Percentiles rank a stretch among this genome's conserved stretches.
phyloP scores from a whole-genome alignment of 2,329 filamentous ascomycete species.

The Diplodia sapinea region DNA sequence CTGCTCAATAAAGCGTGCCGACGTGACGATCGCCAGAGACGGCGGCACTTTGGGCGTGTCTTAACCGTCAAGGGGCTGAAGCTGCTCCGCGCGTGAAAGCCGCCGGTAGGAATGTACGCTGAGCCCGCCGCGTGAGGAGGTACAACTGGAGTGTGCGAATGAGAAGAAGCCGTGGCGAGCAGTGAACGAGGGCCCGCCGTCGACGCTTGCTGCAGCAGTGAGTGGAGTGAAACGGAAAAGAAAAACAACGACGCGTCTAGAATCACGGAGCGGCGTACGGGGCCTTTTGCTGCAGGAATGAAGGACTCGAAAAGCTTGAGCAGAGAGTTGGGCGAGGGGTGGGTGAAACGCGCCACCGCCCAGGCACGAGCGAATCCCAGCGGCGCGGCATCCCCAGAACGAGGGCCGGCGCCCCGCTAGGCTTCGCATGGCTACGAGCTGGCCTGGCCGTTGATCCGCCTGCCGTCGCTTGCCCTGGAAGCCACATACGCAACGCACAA shows the following conservation, averaged over 20 bases:
- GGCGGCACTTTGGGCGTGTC: slow-evolving; percentile 9
- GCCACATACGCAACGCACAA: slow-evolving; percentile 1
- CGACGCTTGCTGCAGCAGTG: not conserved
- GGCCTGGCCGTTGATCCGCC: slow-evolving; percentile 20
- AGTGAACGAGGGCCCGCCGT: slow-evolving; percentile 18
- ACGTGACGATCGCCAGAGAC: slow-evolving; percentile 11
- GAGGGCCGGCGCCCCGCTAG: slow-evolving; percentile 4
- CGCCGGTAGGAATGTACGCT: slow-evolving; percentile 17
- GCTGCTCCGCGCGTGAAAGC: slow-evolving; percentile 24
- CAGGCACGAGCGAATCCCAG: slow-evolving; percentile 29
- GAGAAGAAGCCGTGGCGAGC: not conserved
- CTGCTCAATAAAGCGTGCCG: slow-evolving; percentile 9
- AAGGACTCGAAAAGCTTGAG: slow-evolving; percentile 27
- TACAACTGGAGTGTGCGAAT: slow-evolving; percentile 5
- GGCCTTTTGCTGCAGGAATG: slow-evolving; percentile 14
- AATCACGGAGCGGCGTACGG: not conserved
- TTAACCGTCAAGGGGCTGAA: slow-evolving; percentile 28
- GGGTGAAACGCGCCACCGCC: slow-evolving; percentile 24
- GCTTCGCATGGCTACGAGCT: slow-evolving; percentile 3
- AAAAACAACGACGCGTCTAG: slow-evolving; percentile 11
- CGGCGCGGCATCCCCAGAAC: slow-evolving; percentile 4
- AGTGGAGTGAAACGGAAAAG: not conserved
- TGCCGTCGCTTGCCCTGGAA: slow-evolving; percentile 15
- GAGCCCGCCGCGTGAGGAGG: slow-evolving; percentile 19
- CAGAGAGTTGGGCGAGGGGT: slow-evolving; percentile 13